These are phyloP conservation scores for Thyridium curvatum DNA, from an alignment of 2,329 filamentous ascomycete species.

Conservation along the genomic window DNA sequence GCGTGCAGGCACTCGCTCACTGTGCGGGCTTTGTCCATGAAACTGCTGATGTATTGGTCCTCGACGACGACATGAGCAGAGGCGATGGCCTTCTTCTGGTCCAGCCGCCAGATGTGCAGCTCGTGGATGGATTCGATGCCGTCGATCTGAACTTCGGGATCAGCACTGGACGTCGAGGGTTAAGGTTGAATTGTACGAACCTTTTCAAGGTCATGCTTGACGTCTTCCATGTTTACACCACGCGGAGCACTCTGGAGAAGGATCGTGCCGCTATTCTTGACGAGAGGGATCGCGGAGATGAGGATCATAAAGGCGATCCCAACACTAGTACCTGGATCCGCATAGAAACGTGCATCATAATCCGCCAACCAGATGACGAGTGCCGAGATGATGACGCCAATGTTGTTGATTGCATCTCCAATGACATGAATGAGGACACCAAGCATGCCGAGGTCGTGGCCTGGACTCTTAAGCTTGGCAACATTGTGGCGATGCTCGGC, in stretches of 20 bases:
- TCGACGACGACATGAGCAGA: conserved; percentile 62
- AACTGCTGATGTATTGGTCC: conserved; percentile 47
- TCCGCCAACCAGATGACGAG: conserved; percentile 61
- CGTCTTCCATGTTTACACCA: conserved; percentile 52
- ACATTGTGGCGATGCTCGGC: conserved; percentile 42
- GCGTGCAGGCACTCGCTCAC: conserved; percentile 65
- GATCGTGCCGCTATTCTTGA: conserved; percentile 57
- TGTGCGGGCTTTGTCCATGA: conserved; percentile 53
- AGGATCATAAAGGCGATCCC: conserved; percentile 71
- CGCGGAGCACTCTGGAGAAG: conserved; percentile 60
- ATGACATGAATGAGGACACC: conserved; percentile 66
- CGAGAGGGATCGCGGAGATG: conserved; percentile 54
- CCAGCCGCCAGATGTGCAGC: conserved; percentile 67
- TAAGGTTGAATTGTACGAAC: conserved; percentile 23
- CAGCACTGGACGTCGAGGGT: conserved; percentile 5
- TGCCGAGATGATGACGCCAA: conserved; percentile 67
- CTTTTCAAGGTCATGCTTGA: conserved; percentile 63
- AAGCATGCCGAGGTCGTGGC: conserved; percentile 62
- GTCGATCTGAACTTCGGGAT: conserved; percentile 41
- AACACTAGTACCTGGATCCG: conserved; percentile 63
- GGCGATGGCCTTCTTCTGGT: conserved; percentile 64
- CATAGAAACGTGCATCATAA: conserved; percentile 57
- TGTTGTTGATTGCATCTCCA: conserved; percentile 69
- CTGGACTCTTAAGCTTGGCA: conserved; percentile 21
- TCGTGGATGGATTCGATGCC: conserved; percentile 65